Evolutionary conservation across 306 rosid species (phyloP), one percentile per base, ranked within the genome.

Genomic region (Inga oerstediana): DNA sequence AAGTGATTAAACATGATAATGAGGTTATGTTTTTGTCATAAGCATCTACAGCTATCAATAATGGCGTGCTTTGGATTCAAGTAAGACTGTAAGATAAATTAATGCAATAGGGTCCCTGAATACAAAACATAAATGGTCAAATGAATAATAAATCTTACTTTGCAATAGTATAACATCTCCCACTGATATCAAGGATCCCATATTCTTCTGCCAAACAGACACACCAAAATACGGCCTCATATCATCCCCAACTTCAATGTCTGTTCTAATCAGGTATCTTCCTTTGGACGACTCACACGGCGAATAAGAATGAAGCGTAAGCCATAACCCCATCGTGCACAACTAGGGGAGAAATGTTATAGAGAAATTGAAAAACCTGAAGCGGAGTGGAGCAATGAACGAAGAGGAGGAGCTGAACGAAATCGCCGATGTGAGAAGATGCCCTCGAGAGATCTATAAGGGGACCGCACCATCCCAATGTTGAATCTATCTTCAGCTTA

Each of bases 161-260:
- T 27, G 30, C 1, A 27, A 27, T 27, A 27, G 30, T 27, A 27
- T 27, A 27, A 27, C 30, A 27, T 27, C 30, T 27, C 30, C 30
- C 30, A 27, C 30, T 27, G 30, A 27, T 27, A 27, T 27, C 49
- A 19, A n/a, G 81, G 93, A 89, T 8, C 67, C 90, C 84, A 95
- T 82, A 54, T 84, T 88, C 80, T 77, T 90, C 77, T 90, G 93
- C 97, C 97, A 95, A 5, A 95, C 62, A 59, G 98, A 91, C 4
- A 92, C 87, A 11, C 88, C 79, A 72, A 95, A 93, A 87, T 74
- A 91, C 45, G 94, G 90, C 80, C 88, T 78, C 46, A 93, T 91
- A 34, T 95, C 94, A 44, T 95, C 98, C 9, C 97, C 98, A 11
- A 91, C 98, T 74, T 86, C 94, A 74, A 93, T 92, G 83, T 93